Base-by-base conservation (phyloP, 2,329 filamentous ascomycete genomes). In the Lecanicillium sp. region DNA sequence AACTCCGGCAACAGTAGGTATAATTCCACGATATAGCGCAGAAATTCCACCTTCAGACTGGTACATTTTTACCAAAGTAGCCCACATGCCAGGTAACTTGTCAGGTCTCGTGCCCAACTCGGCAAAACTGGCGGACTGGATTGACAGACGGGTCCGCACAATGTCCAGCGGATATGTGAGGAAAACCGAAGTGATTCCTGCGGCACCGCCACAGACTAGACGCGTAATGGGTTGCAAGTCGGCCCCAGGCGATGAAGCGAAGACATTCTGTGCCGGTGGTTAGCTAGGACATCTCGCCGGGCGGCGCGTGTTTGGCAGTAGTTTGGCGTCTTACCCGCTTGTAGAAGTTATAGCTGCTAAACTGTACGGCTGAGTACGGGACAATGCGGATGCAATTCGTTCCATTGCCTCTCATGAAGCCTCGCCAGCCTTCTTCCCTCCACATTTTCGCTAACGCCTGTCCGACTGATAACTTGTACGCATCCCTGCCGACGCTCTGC, bases 341-440 rank as follows among this genome's bases (percentile, higher is more conserved):
- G 66, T 98, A 98, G 50, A 97, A 79, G 59, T 94, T 97, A 69
- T 97, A 98, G 57, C 88, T 94, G 50, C 90, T 90, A 62, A 98
- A 98, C 57, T 98, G 92, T 29, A 97, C 92, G 10, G 92, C 92
- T 36, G 90, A 97, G 62, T 98, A 98, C 4, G 92, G 92, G 37
- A 98, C 87, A 49, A 98, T 98, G 45, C 92, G 86, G 53, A 98
- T 87, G 71, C 92, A 98, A 62, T 98, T 98, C 44, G 89, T 96
- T 46, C 92, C 92, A 59, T 98, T 98, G 37, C 92, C 92, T 49
- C 88, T 80, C 89, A 98, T 94, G 63, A 97, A 94, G 0, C 92
- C 92, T 60, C 80, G 81, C 87, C 89, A 97, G 39, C 92, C 92
- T 64, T 98, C 92, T 59, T 98, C 92, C 51, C 72, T 81, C 81